A percentile compares a stretch with the other conserved stretches of the same genome.
phyloP scores from a whole-genome alignment of 257 asterid species.

The Scutellaria minor region DNA sequence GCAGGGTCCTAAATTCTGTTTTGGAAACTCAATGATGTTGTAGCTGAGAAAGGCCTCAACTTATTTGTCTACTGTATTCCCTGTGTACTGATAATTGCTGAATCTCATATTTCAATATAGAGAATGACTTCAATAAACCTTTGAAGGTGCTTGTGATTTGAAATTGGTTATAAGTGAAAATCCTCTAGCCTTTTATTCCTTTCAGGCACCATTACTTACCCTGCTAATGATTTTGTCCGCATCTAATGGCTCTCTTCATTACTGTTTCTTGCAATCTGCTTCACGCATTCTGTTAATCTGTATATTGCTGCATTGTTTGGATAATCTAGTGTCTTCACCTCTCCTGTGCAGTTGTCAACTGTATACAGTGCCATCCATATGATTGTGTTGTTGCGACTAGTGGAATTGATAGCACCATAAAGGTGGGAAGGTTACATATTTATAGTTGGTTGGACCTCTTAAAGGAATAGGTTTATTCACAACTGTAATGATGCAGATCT shows the following conservation, averaged over 20 bases:
- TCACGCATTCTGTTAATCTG: constrained; percentile 17
- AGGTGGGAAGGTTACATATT: constrained; percentile 55
- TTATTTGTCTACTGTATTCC: background rate
- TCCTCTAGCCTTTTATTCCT: background rate
- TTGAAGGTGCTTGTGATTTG: background rate
- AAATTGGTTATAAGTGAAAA: constrained; percentile 1
- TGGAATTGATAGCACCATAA: constrained; percentile 95
- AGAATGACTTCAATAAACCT: constrained; percentile 1
- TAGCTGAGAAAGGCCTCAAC: background rate
- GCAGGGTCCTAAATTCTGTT: constrained; percentile 8
- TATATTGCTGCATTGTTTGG: background rate
- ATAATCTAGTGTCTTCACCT: constrained; percentile 29
- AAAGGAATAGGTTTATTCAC: constrained; percentile 22
- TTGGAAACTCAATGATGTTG: constrained; percentile 2
- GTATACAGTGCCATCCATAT: constrained; percentile 91
- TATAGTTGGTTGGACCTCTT: constrained; percentile 9
- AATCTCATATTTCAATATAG: background rate
- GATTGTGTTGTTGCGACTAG: constrained; percentile 91
- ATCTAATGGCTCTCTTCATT: background rate
- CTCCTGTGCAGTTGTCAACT: constrained; percentile 80
- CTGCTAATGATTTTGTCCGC: background rate
- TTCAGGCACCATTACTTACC: background rate
- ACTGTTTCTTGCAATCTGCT: background rate
- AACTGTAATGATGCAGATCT: constrained; percentile 59
- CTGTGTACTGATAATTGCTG: background rate